Evolutionary conservation across 352 stramenopile genomes (phyloP), one percentile per base, ranked within the genome.

Genomic region (Phytophthora idaei): DNA sequence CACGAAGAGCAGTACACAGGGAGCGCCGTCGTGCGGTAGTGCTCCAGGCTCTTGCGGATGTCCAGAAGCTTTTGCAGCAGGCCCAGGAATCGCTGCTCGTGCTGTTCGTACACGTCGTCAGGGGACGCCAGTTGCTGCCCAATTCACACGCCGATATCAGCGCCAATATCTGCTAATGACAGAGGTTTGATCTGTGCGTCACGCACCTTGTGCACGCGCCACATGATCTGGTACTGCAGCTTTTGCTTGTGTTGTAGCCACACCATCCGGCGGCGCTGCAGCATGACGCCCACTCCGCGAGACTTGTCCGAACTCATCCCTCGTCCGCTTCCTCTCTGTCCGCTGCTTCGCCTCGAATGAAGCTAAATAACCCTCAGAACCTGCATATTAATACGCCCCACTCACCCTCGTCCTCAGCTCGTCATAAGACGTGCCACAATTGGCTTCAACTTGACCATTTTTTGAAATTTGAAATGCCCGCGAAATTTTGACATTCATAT

Each of bases 41-140:
- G 71, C 45, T 90, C 77, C 9, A 90, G 67, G 39, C 81, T 90
- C 67, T 85, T 79, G 11, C 80, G 80, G 54, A 93, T 92, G 57
- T 92, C 83, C 34, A 91, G 69, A 27, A 92, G 66, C 58, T 90
- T 90, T 52, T 90, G 81, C 12, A 89, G 68, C 57, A 92, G 52
- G 2, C 77, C 75, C 27, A 89, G 61, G 50, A 93, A 91, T 29
- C 84, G 80, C 66, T 91, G 82, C 64, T 89, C 82, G 41, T 90
- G 76, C 59, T 90, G 78, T 48, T 87, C 79, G 55, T 91, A 93
- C 27, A 86, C 63, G 15, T 90, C 83, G 41, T 92, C 82, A 0
- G 74, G 70, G 15, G 80, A 77, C 9, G 71, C 64, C 31, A 82
- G 21, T 68, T 84, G 76, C 80, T 89, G 65, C 21, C 49, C 21